Evolutionary conservation across 31 red algal species (phyloP).

Genomic region (Asparagopsis taxiformis): DNA sequence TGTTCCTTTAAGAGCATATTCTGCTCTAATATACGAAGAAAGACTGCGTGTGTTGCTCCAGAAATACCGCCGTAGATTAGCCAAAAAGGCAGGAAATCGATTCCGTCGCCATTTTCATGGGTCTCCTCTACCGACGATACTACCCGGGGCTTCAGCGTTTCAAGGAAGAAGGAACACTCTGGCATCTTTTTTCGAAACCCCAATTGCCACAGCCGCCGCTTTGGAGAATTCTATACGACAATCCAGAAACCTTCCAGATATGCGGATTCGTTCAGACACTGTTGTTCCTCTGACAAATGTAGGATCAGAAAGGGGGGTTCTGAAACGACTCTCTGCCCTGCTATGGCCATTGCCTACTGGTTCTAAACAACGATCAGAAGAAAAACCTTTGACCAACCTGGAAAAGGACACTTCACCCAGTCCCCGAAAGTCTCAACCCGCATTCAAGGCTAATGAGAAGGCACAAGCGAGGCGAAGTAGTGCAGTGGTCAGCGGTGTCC

Average conservation of each 20-base stretch:
- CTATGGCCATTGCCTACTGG: neutral
- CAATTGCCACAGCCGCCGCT: constrained; percentile 11
- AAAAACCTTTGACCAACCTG: neutral
- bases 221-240: constrained; percentile 22
- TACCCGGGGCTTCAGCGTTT: constrained; percentile 38
- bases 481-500: neutral
- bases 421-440: too few species aligned
- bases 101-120: constrained; percentile 51
- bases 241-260: constrained; percentile 23
- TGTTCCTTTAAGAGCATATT: constrained; percentile 61
- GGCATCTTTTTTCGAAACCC: constrained; percentile 63
- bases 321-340: neutral
- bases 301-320: neutral
- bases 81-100: constrained; percentile 47
- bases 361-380: neutral
- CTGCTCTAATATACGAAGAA: constrained; percentile 59
- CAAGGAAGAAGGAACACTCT: constrained; percentile 38
- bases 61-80: constrained; percentile 47
- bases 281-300: constrained; percentile 2
- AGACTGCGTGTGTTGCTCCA: constrained; percentile 55
- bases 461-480: neutral
- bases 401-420: too few species aligned
- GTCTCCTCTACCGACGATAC: constrained; percentile 36
- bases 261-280: constrained; percentile 2
- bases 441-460: too few species aligned